Base-by-base conservation (phyloP, 345 rosid genomes). In the Eutrema yunnanense region DNA sequence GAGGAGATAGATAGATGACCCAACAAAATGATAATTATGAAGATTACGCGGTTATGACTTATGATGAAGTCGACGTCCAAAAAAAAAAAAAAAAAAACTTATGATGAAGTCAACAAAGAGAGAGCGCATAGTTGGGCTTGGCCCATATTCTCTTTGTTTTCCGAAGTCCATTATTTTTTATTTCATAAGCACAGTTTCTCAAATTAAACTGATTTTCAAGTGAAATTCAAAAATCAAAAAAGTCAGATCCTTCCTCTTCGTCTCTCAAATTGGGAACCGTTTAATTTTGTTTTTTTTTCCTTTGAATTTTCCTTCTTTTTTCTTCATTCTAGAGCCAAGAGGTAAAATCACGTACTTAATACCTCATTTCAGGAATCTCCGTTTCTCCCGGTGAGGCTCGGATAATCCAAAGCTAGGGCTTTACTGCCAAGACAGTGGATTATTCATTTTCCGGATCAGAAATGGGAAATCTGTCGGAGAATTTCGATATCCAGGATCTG, bases 401-500 rank as follows among this genome's bases (percentile, higher is more conserved):
- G 55, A 9, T 67, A 59, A 3, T 65, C 67, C 33, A 27, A 37
- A 50, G 46, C 9, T 52, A 60, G 73, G 73, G 42, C 8, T 75
- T 52, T 37, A 36, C 49, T 40, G 37, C 37, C 7, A 30, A 47
- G 14, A 85, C 43, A 41, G 43, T 41, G 32, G 49, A 42, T 16
- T 55, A 2, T 53, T n/a, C 60, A 27, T 7, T 65, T 27, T 16
- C 47, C 27, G n/a, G 13, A 48, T 62, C 58, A 49, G 50, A 73
- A 71, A 88, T 88, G 96, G 88, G 80, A 48, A 88, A 75, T 65
- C 22, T n/a, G 8, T 65, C 83, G 34, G 71, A 80, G 64, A 75
- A 71, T 36, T 71, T 85, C 79, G 88, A 85, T 16, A 68, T 82
- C 62, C 82, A 80, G 47, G 82, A 77, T 73, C 41, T 86, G 34